A percentile compares a stretch with the other conserved stretches of the same genome.
phyloP scores from a whole-genome alignment of 2,329 filamentous ascomycete genomes.

The Diaporthe vaccinii region DNA sequence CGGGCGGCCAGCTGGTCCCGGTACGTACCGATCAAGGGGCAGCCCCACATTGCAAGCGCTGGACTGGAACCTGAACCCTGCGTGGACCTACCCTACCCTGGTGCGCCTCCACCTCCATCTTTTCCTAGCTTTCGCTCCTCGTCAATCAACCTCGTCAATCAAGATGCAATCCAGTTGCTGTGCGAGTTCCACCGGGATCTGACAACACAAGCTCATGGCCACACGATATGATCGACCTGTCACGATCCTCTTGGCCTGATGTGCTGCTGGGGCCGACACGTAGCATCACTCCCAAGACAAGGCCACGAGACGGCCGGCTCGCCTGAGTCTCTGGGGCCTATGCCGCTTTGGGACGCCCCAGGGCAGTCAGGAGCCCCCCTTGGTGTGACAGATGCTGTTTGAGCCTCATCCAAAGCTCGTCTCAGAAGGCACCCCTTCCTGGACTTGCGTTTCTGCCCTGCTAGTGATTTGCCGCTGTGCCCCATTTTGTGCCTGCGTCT shows the following conservation, averaged over 20 bases:
- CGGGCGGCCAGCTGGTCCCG: not conserved
- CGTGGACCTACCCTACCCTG: not conserved
- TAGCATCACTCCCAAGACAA: not conserved
- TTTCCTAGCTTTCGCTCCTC: not conserved
- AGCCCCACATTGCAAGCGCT: not conserved
- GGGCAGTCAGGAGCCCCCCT: not conserved
- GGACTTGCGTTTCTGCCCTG: not conserved
- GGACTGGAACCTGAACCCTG: not conserved
- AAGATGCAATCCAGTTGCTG: not conserved
- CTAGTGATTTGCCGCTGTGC: not conserved
- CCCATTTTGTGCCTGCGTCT: not conserved
- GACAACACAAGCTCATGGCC: not conserved
- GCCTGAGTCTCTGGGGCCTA: not conserved
- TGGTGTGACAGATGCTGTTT: conserved; percentile 37
- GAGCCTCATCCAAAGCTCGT: conserved; percentile 40
- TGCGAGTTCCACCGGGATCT: not conserved
- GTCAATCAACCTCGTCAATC: conserved; percentile 13
- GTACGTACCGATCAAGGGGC: not conserved
- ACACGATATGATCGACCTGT: conserved; percentile 24
- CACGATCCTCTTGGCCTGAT: conserved; percentile 19
- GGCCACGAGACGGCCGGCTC: conserved; percentile 19
- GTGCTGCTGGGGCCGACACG: conserved; percentile 10
- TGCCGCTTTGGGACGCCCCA: conserved; percentile 3
- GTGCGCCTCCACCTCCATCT: not conserved
- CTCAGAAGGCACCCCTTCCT: conserved; percentile 25